Percentiles rank a stretch among this genome's conserved stretches.
Evolutionary conservation across 176 grass and related monocot genomes (phyloP).

Genomic region (Tillandsia leiboldiana): DNA sequence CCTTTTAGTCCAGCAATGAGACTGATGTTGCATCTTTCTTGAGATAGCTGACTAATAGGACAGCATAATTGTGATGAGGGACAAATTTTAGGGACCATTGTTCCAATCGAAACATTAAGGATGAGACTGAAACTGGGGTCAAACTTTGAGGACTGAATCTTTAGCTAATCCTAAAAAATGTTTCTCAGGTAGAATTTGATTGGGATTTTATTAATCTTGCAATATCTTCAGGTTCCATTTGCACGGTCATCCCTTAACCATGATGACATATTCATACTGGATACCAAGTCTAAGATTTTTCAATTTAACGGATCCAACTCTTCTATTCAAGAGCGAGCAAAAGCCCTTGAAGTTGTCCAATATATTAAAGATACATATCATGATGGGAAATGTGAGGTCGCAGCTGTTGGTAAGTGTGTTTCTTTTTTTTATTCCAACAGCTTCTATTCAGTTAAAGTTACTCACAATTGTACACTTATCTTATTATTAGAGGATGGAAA

Average conservation of each 20-base stretch:
- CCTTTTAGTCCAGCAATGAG: no score
- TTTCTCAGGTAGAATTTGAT: no score
- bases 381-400: constrained; percentile 1
- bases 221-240: not conserved
- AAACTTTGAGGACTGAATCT: no score
- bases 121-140: no score
- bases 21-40: no score
- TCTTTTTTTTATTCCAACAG: not conserved
- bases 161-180: no score
- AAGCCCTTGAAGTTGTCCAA: constrained; percentile 7
- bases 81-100: no score
- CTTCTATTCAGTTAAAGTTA: not conserved
- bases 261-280: constrained; percentile 1
- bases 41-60: no score
- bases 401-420: not conserved
- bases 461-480: not conserved
- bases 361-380: constrained; percentile 1
- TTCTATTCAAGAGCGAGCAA: constrained; percentile 1
- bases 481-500: constrained; percentile 10
- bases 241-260: constrained; percentile 4
- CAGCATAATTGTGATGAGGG: no score
- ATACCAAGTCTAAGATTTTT: constrained; percentile 2
- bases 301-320: constrained; percentile 2
- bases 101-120: no score
- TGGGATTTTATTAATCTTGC: no score